Evolutionary conservation across 2,329 filamentous ascomycete genomes (phyloP).

Genomic region (Penicillium nordicum): DNA sequence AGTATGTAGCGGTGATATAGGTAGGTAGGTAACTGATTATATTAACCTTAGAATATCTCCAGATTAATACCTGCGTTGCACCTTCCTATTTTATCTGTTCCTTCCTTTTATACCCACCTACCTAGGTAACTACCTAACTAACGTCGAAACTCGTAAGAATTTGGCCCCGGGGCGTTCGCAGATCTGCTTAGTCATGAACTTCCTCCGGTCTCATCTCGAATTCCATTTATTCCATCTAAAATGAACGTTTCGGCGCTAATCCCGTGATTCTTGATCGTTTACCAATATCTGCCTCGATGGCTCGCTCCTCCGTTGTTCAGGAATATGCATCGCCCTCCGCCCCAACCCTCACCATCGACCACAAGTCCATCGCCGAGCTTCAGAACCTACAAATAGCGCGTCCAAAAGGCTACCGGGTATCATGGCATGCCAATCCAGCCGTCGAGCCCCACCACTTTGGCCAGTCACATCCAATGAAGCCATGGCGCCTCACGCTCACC

Average conservation of each 20-base stretch:
- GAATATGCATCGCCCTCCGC: conserved; percentile 46
- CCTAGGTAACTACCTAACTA: no score
- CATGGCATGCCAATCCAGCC: conserved; percentile 90
- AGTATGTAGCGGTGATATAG: background rate
- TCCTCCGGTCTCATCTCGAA: background rate
- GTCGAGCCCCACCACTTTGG: conserved; percentile 98
- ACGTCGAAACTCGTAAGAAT: no score
- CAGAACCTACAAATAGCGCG: conserved; percentile 67
- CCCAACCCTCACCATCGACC: conserved; percentile 48
- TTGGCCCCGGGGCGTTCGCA: background rate
- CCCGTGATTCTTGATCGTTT: background rate
- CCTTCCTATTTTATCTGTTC: background rate
- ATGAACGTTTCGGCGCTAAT: background rate
- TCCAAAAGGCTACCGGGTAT: conserved; percentile 84
- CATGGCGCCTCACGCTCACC: conserved; percentile 91
- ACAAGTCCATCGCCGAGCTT: conserved; percentile 53
- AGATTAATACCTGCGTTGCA: background rate
- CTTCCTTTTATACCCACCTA: no score
- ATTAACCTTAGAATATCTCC: background rate
- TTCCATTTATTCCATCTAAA: background rate
- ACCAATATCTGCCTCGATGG: conserved; percentile 29
- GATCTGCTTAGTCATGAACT: conserved; percentile 1
- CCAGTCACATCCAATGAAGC: conserved; percentile 97
- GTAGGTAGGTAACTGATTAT: background rate
- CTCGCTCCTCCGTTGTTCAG: conserved; percentile 47